These are phyloP conservation scores for Boletus pseudopeckii DNA, from an alignment of 768 basidiomycete genomes.

Conservation along the genomic window DNA sequence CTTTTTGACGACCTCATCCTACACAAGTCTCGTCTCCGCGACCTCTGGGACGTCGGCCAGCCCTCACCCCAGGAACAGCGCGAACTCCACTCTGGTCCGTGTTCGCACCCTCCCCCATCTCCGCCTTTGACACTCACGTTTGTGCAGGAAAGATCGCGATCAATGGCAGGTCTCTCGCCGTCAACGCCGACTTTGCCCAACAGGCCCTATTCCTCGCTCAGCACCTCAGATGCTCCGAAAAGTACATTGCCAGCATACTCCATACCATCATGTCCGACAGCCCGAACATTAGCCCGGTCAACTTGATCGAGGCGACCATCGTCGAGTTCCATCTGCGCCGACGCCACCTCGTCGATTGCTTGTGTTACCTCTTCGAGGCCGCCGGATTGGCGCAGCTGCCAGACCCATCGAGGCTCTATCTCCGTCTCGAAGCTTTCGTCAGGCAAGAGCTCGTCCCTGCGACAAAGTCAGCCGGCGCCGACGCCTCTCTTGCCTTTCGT, in stretches of 20 bases:
- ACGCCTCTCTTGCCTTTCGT: constrained; percentile 47
- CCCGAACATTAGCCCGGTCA: constrained; percentile 58
- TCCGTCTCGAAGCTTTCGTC: constrained; percentile 54
- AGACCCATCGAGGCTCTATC: constrained; percentile 45
- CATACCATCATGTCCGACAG: constrained; percentile 59
- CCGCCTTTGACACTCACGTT: background rate
- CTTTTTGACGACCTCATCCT: constrained; percentile 72
- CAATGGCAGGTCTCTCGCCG: constrained; percentile 61
- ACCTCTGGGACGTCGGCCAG: constrained; percentile 63
- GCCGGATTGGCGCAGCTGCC: constrained; percentile 47
- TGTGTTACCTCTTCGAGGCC: constrained; percentile 64
- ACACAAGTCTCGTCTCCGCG: constrained; percentile 59
- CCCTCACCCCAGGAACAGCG: constrained; percentile 61
- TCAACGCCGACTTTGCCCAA: constrained; percentile 76
- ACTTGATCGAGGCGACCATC: constrained; percentile 62
- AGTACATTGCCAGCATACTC: constrained; percentile 67
- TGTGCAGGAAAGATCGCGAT: constrained; percentile 62
- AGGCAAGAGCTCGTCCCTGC: constrained; percentile 50
- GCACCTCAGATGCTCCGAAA: constrained; percentile 80
- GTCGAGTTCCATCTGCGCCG: constrained; percentile 68
- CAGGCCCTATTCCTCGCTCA: constrained; percentile 78
- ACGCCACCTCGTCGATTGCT: constrained; percentile 64
- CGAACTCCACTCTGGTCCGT: constrained; percentile 57
- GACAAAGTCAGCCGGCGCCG: constrained; percentile 32
- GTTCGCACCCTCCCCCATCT: constrained; percentile 30